Conservation (phyloP, 495 filamentous ascomycete genomes). For the Neurospora discreta region DNA sequence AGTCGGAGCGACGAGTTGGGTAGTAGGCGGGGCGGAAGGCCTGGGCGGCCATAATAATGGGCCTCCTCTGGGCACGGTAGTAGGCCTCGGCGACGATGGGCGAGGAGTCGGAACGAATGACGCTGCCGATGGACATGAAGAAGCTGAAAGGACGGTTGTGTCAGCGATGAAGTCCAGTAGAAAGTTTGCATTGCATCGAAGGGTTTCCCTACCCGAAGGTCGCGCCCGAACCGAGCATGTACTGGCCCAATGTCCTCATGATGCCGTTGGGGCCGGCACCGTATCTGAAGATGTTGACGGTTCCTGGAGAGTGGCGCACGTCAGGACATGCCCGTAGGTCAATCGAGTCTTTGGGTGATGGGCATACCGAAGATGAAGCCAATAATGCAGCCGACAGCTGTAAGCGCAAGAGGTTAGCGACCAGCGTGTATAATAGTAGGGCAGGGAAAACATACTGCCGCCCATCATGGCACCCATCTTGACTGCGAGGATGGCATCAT, state of each 20-base stretch:
- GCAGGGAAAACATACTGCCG: slow-evolving; percentile 55
- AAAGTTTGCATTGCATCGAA: background rate
- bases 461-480: slow-evolving; percentile 99
- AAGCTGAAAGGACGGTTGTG: slow-evolving; percentile 46
- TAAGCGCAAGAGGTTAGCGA: slow-evolving; percentile 3
- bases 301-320: slow-evolving; percentile 44
- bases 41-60: slow-evolving; percentile 50
- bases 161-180: background rate
- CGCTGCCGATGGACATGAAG: slow-evolving; percentile 98
- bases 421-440: background rate
- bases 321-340: background rate
- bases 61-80: slow-evolving; percentile 44
- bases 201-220: slow-evolving; percentile 72
- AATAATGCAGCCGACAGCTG: slow-evolving; percentile 90
- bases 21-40: slow-evolving; percentile 25
- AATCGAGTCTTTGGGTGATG: background rate
- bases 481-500: slow-evolving; percentile 40
- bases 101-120: slow-evolving; percentile 75
- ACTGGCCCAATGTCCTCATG: slow-evolving; percentile 86
- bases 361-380: slow-evolving; percentile 87
- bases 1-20: slow-evolving; percentile 5
- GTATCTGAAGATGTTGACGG: slow-evolving; percentile 87
- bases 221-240: slow-evolving; percentile 92
- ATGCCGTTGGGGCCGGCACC: slow-evolving; percentile 89
- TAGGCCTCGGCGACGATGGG: slow-evolving; percentile 52